These are phyloP conservation scores for Linaria vulgaris DNA, from an alignment of 257 asterid species.

Conservation along the genomic window DNA sequence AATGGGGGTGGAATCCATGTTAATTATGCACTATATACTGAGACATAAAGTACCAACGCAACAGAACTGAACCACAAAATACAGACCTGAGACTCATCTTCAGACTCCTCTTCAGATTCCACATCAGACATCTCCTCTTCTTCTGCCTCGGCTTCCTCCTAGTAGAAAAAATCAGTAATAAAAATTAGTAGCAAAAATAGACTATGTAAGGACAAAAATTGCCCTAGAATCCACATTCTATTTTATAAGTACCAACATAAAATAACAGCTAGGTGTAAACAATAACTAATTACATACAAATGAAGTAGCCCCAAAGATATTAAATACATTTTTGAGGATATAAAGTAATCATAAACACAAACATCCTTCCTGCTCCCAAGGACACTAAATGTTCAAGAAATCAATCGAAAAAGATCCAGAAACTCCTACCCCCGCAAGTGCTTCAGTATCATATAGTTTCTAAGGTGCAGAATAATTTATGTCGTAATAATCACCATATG, in stretches of 20 bases:
- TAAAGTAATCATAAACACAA: not conserved
- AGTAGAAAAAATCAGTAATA: slow-evolving; percentile 20
- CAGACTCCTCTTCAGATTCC: slow-evolving; percentile 80
- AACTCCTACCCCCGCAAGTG: no score
- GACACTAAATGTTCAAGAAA: no score
- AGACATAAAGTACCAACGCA: not conserved
- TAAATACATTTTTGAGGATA: not conserved
- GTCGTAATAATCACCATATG: no score
- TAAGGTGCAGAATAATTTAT: no score
- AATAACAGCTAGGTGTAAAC: not conserved
- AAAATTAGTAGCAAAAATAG: not conserved
- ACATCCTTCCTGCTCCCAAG: not conserved
- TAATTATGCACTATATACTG: not conserved
- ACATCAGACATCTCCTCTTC: slow-evolving; percentile 70
- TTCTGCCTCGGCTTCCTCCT: slow-evolving; percentile 67
- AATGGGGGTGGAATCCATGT: not conserved
- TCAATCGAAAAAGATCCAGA: no score
- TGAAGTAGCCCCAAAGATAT: not conserved
- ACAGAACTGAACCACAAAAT: slow-evolving; percentile 11
- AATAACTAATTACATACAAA: not conserved
- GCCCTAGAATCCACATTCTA: not conserved
- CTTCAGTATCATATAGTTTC: no score
- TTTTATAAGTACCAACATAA: no score
- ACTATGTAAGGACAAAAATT: slow-evolving; percentile 3
- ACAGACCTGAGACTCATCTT: slow-evolving; percentile 65